These are phyloP conservation scores for Dichomitus squalens DNA, from an alignment of 1,284 basidiomycete species.

Conservation along the genomic window DNA sequence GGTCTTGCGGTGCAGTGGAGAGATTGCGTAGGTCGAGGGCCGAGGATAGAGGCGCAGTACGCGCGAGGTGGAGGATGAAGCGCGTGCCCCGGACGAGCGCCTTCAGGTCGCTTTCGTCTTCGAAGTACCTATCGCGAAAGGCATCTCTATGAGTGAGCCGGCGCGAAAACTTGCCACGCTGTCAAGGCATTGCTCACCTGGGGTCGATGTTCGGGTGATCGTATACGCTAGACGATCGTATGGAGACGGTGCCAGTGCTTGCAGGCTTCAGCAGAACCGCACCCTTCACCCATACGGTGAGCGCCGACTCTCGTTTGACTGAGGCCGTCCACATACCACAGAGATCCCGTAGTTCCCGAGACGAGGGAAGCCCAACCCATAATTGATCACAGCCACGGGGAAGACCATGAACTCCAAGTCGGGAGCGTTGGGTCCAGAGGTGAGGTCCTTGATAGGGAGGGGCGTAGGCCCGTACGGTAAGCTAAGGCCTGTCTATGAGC, in stretches of 20 bases:
- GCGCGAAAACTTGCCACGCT: not conserved
- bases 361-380: slow-evolving; percentile 22
- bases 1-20: slow-evolving; percentile 8
- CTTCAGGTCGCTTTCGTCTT: slow-evolving; percentile 28
- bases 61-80: slow-evolving; percentile 28
- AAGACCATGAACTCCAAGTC: slow-evolving; percentile 41
- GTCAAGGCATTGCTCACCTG: slow-evolving; percentile 30
- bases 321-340: too few species aligned
- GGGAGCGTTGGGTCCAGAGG: slow-evolving; percentile 35
- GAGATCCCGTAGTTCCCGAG: slow-evolving; percentile 30
- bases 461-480: slow-evolving; percentile 23
- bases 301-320: too few species aligned
- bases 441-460: slow-evolving; percentile 18
- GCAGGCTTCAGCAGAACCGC: slow-evolving; percentile 29
- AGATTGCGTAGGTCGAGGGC: slow-evolving; percentile 31
- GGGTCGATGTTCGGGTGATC: slow-evolving; percentile 46
- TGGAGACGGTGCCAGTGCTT: slow-evolving; percentile 38
- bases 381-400: slow-evolving; percentile 31
- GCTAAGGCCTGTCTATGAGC: too few species aligned
- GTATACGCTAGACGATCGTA: slow-evolving; percentile 37
- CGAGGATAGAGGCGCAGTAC: slow-evolving; percentile 29
- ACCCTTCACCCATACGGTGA: not conserved
- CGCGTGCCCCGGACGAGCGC: slow-evolving; percentile 31
- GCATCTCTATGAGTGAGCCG: not conserved
- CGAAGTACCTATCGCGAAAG: slow-evolving; percentile 22